These are phyloP conservation scores for Ascochyta clinopodiicola DNA, from an alignment of 2,329 filamentous ascomycete species.

Conservation along the genomic window DNA sequence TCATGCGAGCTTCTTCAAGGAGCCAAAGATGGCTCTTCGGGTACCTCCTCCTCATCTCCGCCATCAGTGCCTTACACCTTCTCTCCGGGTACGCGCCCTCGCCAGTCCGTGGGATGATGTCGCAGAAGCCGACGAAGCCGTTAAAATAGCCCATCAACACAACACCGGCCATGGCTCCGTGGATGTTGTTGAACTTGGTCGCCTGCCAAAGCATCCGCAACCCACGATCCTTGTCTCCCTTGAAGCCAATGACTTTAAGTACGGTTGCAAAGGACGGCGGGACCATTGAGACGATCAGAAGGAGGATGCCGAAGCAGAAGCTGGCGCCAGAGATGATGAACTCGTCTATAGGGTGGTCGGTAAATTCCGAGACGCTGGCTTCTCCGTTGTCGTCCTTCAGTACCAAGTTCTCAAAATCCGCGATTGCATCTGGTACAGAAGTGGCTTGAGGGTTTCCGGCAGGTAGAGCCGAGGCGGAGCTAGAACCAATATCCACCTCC, in stretches of 20 bases:
- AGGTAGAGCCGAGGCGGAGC: conserved; percentile 33
- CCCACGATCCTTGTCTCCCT: conserved; percentile 82
- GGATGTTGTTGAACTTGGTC: conserved; percentile 83
- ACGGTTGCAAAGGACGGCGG: conserved; percentile 89
- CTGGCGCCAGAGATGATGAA: conserved; percentile 90
- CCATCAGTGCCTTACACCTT: conserved; percentile 71
- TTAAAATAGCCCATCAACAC: conserved; percentile 88
- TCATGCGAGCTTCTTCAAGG: conserved; percentile 83
- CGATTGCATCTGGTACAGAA: conserved; percentile 31
- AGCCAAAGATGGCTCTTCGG: conserved; percentile 85
- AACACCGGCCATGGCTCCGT: conserved; percentile 87
- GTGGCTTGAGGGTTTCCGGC: conserved; percentile 25
- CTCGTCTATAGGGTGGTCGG: conserved; percentile 74
- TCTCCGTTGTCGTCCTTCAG: conserved; percentile 51
- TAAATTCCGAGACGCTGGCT: conserved; percentile 69
- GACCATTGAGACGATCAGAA: conserved; percentile 89
- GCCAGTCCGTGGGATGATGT: conserved; percentile 75
- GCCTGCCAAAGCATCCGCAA: conserved; percentile 90
- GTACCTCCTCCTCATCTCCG: conserved; percentile 77
- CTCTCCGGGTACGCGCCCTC: conserved; percentile 71
- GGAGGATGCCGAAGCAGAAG: conserved; percentile 86
- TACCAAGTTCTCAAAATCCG: conserved; percentile 43
- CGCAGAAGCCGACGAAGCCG: conserved; percentile 81
- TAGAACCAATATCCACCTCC: conserved; percentile 32
- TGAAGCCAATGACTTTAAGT: conserved; percentile 87